Conservation (phyloP, 2,329 filamentous ascomycete genomes). For the Cladorrhinum sp. region DNA sequence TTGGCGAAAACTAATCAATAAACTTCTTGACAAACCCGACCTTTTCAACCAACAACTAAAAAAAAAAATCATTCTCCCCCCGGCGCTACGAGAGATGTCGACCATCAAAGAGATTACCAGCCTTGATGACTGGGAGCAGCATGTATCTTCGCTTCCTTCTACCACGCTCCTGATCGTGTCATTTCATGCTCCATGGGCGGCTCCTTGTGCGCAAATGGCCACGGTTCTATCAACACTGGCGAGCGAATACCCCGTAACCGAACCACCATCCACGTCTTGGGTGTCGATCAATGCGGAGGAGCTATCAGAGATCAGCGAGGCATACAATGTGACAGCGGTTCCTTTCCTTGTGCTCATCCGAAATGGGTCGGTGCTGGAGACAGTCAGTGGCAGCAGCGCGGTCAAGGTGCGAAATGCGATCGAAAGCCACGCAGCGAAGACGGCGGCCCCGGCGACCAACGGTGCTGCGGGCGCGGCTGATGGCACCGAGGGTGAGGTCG, state of each 20-base stretch:
- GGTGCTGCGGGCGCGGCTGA: conserved; percentile 37
- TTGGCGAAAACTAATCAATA: too few relatives aligned
- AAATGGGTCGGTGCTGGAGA: conserved; percentile 72
- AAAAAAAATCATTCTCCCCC: neutral
- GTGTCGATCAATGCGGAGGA: conserved; percentile 93
- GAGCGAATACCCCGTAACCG: conserved; percentile 71
- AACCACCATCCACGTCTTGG: conserved; percentile 71
- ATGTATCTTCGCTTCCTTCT: conserved; percentile 62
- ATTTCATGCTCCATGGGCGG: conserved; percentile 96
- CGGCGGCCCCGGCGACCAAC: conserved; percentile 35
- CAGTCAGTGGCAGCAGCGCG: conserved; percentile 85
- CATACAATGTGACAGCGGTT: conserved; percentile 91
- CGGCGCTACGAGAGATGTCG: conserved; percentile 54
- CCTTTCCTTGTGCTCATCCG: conserved; percentile 85
- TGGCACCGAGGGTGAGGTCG: conserved; percentile 39
- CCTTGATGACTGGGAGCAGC: conserved; percentile 68
- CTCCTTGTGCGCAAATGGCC: conserved; percentile 91
- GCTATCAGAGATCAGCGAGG: conserved; percentile 83
- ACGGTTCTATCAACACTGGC: conserved; percentile 83
- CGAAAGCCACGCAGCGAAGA: conserved; percentile 67
- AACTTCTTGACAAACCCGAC: too few relatives aligned
- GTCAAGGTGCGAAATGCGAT: conserved; percentile 80
- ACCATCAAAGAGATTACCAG: conserved; percentile 73
- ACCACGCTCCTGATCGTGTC: conserved; percentile 79
- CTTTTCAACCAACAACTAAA: neutral